Evolutionary conservation across 2,329 filamentous ascomycete genomes (phyloP).

Genomic region (Periconia macrospinosa): DNA sequence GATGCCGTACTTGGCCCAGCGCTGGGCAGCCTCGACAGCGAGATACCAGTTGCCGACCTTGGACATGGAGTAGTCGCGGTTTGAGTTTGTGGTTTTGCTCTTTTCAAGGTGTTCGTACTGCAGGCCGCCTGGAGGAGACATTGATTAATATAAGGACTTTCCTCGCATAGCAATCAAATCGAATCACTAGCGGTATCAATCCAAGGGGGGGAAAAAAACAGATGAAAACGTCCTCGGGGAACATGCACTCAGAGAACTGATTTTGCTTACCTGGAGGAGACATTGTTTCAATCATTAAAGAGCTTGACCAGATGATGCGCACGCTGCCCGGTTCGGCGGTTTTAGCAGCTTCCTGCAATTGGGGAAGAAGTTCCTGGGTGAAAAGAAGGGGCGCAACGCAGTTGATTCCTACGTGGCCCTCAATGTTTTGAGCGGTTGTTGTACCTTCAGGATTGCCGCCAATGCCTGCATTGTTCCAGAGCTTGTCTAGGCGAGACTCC

Average conservation of each 20-base stretch:
- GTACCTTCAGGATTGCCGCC: slow-evolving; percentile 16
- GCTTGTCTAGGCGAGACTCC: slow-evolving; percentile 45
- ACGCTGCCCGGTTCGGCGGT: slow-evolving; percentile 12
- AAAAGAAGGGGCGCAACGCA: slow-evolving; percentile 43
- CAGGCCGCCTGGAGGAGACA: slow-evolving; percentile 1
- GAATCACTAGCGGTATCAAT: too few species aligned
- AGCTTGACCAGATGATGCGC: slow-evolving; percentile 37
- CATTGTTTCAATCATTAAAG: slow-evolving; percentile 5
- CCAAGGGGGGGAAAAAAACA: too few species aligned
- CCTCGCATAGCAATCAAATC: too few species aligned
- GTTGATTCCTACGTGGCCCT: slow-evolving; percentile 42
- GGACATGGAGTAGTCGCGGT: slow-evolving; percentile 11
- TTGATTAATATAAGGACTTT: too few species aligned
- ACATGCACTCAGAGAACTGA: too few species aligned
- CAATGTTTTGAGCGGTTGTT: slow-evolving; percentile 15
- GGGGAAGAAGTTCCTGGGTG: slow-evolving; percentile 38
- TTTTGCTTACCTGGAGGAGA: slow-evolving; percentile 3
- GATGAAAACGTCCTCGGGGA: too few species aligned
- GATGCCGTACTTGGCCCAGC: slow-evolving; percentile 9
- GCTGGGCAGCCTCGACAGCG: slow-evolving; percentile 10
- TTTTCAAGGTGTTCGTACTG: slow-evolving; percentile 1
- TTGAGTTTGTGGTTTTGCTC: not conserved
- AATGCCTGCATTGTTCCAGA: slow-evolving; percentile 41
- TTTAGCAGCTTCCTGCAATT: slow-evolving; percentile 30
- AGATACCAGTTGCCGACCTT: slow-evolving; percentile 22